Evolutionary conservation across 1,284 basidiomycete genomes (phyloP).

Genomic region (Apiotrichum mycotoxinovorans): DNA sequence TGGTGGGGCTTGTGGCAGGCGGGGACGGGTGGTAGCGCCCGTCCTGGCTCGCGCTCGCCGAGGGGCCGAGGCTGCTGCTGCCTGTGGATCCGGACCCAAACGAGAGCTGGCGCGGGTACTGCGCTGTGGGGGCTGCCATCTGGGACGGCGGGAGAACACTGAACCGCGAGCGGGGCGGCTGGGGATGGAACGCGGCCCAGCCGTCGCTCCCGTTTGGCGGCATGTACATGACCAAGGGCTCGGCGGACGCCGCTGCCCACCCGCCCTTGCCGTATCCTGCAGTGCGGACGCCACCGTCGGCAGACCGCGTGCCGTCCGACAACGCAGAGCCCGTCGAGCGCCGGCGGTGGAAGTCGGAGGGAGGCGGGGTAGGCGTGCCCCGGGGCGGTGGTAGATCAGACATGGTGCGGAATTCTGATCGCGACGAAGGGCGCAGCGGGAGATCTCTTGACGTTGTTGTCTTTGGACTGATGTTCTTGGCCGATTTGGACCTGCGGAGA

Average conservation of each 20-base stretch:
- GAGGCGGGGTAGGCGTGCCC: neutral
- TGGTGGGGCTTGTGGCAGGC: neutral
- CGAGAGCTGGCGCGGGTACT: neutral
- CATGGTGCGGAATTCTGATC: neutral
- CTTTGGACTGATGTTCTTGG: neutral
- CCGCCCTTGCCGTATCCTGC: conserved; percentile 42
- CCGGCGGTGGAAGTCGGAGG: neutral
- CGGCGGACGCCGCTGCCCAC: conserved; percentile 39
- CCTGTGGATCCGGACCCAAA: neutral
- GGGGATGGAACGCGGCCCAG: conserved; percentile 39
- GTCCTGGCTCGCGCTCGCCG: conserved; percentile 2
- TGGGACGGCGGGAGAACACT: conserved; percentile 31
- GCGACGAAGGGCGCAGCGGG: neutral
- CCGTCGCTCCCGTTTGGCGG: conserved; percentile 32
- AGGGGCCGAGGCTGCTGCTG: conserved; percentile 1
- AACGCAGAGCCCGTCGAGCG: neutral
- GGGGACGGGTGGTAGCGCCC: neutral
- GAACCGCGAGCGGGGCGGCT: conserved; percentile 34
- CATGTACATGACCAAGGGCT: conserved; percentile 42
- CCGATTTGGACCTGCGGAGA: conserved; percentile 1
- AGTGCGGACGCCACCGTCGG: conserved; percentile 1
- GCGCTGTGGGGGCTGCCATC: no score
- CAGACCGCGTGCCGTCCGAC: conserved; percentile 18
- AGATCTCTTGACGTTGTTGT: neutral
- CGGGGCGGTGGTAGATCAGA: neutral